Percentiles rank a stretch among this genome's conserved stretches.
Conservation (phyloP, 208 protist species). For the Leishmania tarentolae region DNA sequence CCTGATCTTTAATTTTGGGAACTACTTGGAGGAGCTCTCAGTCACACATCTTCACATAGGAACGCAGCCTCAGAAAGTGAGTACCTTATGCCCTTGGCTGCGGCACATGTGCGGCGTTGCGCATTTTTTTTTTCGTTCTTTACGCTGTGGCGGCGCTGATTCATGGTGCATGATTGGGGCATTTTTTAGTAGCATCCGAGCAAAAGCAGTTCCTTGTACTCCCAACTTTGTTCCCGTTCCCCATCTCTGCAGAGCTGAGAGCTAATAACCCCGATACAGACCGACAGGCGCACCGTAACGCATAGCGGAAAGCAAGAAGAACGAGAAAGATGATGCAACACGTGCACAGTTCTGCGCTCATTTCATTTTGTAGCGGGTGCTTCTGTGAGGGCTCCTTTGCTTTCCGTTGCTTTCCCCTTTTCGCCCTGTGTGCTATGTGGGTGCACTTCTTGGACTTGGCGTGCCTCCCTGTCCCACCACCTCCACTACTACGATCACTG, state of each 20-base stretch:
- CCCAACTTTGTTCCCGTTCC: not conserved
- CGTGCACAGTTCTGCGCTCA: not conserved
- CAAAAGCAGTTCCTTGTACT: not conserved
- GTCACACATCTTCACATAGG: not conserved
- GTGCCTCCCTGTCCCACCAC: not conserved
- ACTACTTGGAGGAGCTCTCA: not conserved
- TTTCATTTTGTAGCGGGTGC: not conserved
- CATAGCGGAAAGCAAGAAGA: not conserved
- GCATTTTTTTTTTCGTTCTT: not conserved
- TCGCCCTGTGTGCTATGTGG: not conserved
- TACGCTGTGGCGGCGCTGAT: not conserved
- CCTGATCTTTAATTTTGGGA: not conserved
- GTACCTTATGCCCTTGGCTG: not conserved
- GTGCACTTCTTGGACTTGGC: not conserved
- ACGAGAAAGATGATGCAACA: not conserved
- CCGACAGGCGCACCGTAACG: not conserved
- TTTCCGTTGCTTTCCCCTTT: not conserved
- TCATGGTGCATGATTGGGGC: not conserved
- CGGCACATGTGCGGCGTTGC: not conserved
- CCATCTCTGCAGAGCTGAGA: not conserved
- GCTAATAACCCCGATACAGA: not conserved
- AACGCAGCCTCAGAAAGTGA: not conserved
- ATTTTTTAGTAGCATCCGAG: not conserved
- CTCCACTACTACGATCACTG: not conserved
- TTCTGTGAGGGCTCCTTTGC: not conserved